Conservation (phyloP, 1,284 basidiomycete species). For the Tetrapyrgos nigripes region DNA sequence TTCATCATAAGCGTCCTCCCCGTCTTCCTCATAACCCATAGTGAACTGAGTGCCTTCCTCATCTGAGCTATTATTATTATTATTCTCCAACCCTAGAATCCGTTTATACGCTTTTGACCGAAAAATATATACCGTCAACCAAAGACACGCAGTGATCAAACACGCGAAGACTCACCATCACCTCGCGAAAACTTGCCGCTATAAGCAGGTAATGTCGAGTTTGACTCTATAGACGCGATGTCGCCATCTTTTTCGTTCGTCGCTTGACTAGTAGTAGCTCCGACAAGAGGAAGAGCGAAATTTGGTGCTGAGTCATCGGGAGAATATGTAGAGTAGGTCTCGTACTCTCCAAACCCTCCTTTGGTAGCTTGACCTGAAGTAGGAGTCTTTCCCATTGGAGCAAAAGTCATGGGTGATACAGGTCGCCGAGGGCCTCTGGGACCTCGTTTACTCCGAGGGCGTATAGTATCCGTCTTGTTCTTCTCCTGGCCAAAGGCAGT, state of each 20-base stretch:
- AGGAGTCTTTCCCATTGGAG: slow-evolving; percentile 23
- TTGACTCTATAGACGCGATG: neutral
- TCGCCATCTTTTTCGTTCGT: neutral
- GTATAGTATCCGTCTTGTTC: neutral
- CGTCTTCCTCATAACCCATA: slow-evolving; percentile 10
- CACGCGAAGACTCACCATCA: neutral
- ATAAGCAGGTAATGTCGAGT: neutral
- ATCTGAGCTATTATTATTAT: too few species aligned
- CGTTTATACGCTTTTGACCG: too few species aligned
- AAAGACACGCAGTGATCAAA: too few species aligned
- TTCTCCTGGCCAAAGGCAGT: neutral
- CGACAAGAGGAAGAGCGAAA: neutral
- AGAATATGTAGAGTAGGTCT: neutral
- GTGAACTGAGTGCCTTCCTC: too few species aligned
- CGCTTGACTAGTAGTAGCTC: neutral
- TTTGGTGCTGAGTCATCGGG: neutral
- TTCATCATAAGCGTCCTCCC: slow-evolving; percentile 13
- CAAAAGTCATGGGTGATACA: slow-evolving; percentile 68
- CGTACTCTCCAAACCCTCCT: neutral
- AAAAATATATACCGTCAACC: too few species aligned
- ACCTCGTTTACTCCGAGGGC: neutral
- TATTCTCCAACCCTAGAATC: too few species aligned
- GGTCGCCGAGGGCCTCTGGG: slow-evolving; percentile 38
- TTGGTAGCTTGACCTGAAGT: neutral
- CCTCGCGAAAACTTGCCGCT: neutral